Percentiles rank a stretch among this genome's conserved stretches.
Conservation (phyloP, 805 yeast species). For the Suhomyces faveliae region DNA sequence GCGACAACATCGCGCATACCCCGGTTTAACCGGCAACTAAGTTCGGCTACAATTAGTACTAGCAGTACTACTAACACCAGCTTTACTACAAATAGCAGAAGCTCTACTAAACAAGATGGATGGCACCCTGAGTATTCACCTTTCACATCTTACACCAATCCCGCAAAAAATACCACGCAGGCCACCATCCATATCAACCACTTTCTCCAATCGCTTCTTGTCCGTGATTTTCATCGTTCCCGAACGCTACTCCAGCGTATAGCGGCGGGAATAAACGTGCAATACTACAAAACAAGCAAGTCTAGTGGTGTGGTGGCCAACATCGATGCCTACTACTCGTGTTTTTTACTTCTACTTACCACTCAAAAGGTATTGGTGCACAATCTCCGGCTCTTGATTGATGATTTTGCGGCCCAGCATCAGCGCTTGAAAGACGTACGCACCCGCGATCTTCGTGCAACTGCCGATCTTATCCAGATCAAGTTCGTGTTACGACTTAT, state of each 20-base stretch:
- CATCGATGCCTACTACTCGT: constrained; percentile 14
- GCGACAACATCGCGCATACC: too few species aligned
- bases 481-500: not conserved
- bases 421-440: not conserved
- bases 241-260: constrained; percentile 9
- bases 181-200: constrained; percentile 13
- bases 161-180: constrained; percentile 3
- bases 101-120: not conserved
- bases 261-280: constrained; percentile 4
- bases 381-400: constrained; percentile 12
- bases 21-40: too few species aligned
- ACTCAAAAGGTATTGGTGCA: constrained; percentile 6
- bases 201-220: constrained; percentile 15
- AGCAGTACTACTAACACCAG: not conserved
- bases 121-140: not conserved
- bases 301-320: not conserved
- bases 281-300: constrained; percentile 1
- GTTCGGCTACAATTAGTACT: too few species aligned
- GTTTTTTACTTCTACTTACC: constrained; percentile 10
- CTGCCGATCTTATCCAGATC: not conserved
- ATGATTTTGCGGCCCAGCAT: constrained; percentile 6
- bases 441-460: not conserved
- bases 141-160: not conserved
- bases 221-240: constrained; percentile 13
- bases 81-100: too few species aligned